Conservation (phyloP, 805 yeast genomes). For the Candida andamanensis region DNA sequence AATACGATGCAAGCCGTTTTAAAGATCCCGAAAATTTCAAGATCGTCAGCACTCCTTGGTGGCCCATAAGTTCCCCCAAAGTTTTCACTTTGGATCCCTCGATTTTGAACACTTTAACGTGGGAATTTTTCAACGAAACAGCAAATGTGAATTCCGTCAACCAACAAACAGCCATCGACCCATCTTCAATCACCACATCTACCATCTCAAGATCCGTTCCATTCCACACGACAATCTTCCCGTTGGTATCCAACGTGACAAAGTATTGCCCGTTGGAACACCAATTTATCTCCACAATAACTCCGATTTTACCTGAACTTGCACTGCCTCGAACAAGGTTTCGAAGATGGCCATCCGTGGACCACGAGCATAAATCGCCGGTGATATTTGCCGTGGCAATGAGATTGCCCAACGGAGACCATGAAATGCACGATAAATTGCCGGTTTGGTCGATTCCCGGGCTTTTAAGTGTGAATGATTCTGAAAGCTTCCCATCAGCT, state of each 20-base stretch:
- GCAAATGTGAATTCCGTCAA: conserved; percentile 64
- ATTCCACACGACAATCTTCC: conserved; percentile 58
- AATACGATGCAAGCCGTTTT: conserved; percentile 62
- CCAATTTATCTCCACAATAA: conserved; percentile 60
- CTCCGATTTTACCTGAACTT: conserved; percentile 13
- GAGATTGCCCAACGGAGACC: conserved; percentile 64
- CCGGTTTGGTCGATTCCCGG: conserved; percentile 20
- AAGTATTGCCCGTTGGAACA: conserved; percentile 49
- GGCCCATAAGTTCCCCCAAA: conserved; percentile 49
- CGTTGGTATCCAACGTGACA: conserved; percentile 50
- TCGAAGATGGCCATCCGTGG: conserved; percentile 58
- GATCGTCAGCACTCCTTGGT: conserved; percentile 51
- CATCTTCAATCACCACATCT: conserved; percentile 16
- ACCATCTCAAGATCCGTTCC: conserved; percentile 35
- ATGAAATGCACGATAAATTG: conserved; percentile 36
- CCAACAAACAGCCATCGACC: conserved; percentile 45
- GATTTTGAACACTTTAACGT: not conserved
- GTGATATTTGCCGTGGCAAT: conserved; percentile 59
- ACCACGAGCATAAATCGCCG: conserved; percentile 82
- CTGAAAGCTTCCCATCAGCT: conserved; percentile 21
- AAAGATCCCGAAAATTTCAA: conserved; percentile 49
- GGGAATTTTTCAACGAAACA: conserved; percentile 50
- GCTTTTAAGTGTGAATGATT: conserved; percentile 25
- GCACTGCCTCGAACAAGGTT: conserved; percentile 32
- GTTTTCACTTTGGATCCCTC: conserved; percentile 8